These are phyloP conservation scores for Kurtzmaniella natalensis DNA, from an alignment of 1,139 yeast species.

Conservation along the genomic window DNA sequence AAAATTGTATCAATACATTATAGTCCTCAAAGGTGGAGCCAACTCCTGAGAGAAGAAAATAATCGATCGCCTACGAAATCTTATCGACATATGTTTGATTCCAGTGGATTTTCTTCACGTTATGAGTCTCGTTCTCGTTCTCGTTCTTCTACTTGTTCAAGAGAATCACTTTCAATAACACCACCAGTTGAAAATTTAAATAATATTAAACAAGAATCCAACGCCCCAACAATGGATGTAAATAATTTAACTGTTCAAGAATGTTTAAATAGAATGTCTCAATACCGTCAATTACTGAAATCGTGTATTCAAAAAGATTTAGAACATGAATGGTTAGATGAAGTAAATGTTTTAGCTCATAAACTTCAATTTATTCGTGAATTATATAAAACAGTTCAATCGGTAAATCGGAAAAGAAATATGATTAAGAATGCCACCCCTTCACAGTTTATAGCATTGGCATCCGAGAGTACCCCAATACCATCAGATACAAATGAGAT, in stretches of 20 bases:
- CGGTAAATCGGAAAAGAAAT: slow-evolving; percentile 15
- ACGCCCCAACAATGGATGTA: not conserved
- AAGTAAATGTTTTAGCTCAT: slow-evolving; percentile 22
- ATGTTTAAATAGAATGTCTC: slow-evolving; percentile 4
- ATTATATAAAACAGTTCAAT: slow-evolving; percentile 23
- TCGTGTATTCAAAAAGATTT: slow-evolving; percentile 1
- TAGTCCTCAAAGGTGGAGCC: slow-evolving; percentile 4
- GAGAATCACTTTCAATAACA: too few relatives aligned
- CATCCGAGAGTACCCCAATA: slow-evolving; percentile 2
- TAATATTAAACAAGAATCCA: too few relatives aligned
- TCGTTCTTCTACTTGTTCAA: too few relatives aligned
- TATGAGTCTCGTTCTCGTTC: not conserved
- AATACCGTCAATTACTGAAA: slow-evolving; percentile 3
- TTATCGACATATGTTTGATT: not conserved
- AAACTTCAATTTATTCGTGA: slow-evolving; percentile 29
- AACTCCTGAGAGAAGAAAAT: not conserved
- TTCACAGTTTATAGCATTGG: not conserved
- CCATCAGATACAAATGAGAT: slow-evolving; percentile 2
- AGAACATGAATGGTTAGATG: slow-evolving; percentile 23
- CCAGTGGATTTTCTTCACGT: not conserved
- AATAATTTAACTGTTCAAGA: slow-evolving; percentile 1
- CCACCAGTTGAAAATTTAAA: too few relatives aligned
- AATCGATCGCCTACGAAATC: not conserved
- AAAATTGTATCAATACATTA: slow-evolving; percentile 6
- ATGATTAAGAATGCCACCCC: slow-evolving; percentile 1